These are phyloP conservation scores for Myriosclerotinia duriaeana DNA, from an alignment of 2,329 filamentous ascomycete genomes.

Conservation along the genomic window DNA sequence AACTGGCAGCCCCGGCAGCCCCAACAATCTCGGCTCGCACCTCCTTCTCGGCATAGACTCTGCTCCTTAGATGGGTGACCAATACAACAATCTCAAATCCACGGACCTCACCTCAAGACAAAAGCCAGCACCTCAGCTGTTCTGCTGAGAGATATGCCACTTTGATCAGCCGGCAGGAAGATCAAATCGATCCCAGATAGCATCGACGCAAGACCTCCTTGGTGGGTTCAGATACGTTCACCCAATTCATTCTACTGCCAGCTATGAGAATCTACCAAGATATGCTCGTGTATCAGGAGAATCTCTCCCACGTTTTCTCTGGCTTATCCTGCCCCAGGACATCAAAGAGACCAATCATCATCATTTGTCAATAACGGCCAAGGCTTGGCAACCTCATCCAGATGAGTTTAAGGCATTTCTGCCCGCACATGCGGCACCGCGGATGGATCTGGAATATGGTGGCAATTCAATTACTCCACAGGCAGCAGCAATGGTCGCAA, in stretches of 20 bases:
- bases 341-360: too few species aligned
- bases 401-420: too few species aligned
- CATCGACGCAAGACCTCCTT: not conserved
- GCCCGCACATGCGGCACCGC: slow-evolving; percentile 43
- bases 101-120: too few species aligned
- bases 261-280: not conserved
- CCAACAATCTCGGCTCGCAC: too few species aligned
- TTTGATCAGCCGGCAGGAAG: not conserved
- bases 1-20: too few species aligned
- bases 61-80: too few species aligned
- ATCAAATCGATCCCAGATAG: not conserved
- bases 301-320: not conserved
- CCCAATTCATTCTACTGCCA: not conserved
- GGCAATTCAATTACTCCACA: slow-evolving; percentile 70
- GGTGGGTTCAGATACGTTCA: slow-evolving; percentile 1
- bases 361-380: too few species aligned
- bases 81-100: too few species aligned
- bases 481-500: slow-evolving; percentile 88
- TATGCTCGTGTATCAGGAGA: slow-evolving; percentile 6
- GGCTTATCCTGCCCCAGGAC: too few species aligned
- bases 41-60: too few species aligned
- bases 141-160: not conserved
- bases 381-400: too few species aligned
- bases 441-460: slow-evolving; percentile 75
- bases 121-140: too few species aligned